Evolutionary conservation across 805 yeast genomes (phyloP), one percentile per base, ranked within the genome.

Genomic region (Ogataea paraovalis): DNA sequence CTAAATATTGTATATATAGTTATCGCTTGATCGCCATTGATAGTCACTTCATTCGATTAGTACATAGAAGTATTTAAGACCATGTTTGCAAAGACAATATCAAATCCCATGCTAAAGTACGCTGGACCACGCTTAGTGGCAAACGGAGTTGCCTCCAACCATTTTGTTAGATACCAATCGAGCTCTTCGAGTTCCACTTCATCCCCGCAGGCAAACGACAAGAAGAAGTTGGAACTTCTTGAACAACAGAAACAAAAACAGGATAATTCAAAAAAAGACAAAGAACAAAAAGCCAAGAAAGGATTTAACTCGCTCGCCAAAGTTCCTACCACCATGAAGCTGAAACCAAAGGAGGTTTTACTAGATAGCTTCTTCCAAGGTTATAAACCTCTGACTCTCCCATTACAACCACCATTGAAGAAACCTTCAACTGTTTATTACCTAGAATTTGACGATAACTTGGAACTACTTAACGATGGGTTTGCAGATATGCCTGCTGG

Each of bases 301-400:
- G 72, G 72, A 0, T 68, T 68, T 49, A 66, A 62, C 36, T 58
- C 63, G 3, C 52, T 68, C n/a, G 54, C 60, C 2, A 67, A 64
- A 45, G 70, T 68, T 10, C 68, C 71, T 16, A 60, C 61, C 21
- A 65, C 69, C 1, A 52, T 60, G 37, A 58, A 58, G 18, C 47
- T 67, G 16, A 65, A 58, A 28, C 66, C 71, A 8, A 64, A 60
- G 39, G 70, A 66, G 22, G 54, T 68, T 9, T 44, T 68, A 27
- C 44, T 68, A 21, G 71, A 68, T 49, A 59, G 53, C n/a, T 51
- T 68, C 7, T 67, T 67, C 49, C 67, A 61, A 48, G 71, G 69
- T 2, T 67, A 65, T 43, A 61, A 64, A 39, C 72, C 72, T 13
- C 49, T 68, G 28, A 60, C 69, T 10, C 39, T 64, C 23, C 70